phyloP scores from a whole-genome alignment of 1,284 basidiomycete species.

The Irpex sp. region DNA sequence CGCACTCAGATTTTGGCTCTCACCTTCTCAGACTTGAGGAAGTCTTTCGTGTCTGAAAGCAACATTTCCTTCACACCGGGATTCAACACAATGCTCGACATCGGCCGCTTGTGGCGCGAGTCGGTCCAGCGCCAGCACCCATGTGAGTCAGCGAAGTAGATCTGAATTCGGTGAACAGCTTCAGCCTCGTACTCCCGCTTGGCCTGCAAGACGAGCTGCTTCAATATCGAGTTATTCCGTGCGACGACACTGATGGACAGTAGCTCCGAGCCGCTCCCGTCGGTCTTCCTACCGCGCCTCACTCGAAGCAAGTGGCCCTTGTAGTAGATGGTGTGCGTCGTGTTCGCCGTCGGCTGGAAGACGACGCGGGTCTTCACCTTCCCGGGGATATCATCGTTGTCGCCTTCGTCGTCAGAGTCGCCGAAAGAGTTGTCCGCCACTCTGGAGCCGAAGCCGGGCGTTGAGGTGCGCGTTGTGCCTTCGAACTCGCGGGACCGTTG shows the following conservation, averaged over 20 bases:
- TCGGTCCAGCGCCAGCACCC: constrained; percentile 83
- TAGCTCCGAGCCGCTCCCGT: constrained; percentile 63
- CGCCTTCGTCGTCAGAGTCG: constrained; percentile 45
- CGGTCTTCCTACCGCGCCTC: constrained; percentile 59
- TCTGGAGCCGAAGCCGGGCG: constrained; percentile 44
- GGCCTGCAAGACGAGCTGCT: constrained; percentile 83
- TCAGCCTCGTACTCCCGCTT: constrained; percentile 83
- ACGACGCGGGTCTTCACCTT: constrained; percentile 75
- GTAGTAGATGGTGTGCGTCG: constrained; percentile 82
- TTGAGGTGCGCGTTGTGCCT: constrained; percentile 69
- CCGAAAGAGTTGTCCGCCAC: constrained; percentile 56
- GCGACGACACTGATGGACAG: constrained; percentile 79
- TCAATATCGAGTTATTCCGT: constrained; percentile 73
- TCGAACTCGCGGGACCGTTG: constrained; percentile 81
- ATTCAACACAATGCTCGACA: constrained; percentile 77
- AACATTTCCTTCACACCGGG: constrained; percentile 85
- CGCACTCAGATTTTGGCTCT: constrained; percentile 13
- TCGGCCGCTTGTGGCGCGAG: constrained; percentile 75
- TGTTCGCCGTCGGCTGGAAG: constrained; percentile 80
- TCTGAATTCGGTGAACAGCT: constrained; percentile 77
- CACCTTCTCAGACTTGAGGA: constrained; percentile 76
- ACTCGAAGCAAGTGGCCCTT: constrained; percentile 78
- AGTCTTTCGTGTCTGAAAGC: constrained; percentile 74
- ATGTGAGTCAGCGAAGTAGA: constrained; percentile 84
- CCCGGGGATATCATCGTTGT: constrained; percentile 54